These are phyloP conservation scores for Colletotrichum horii DNA, from an alignment of 2,329 filamentous ascomycete genomes.

Conservation along the genomic window DNA sequence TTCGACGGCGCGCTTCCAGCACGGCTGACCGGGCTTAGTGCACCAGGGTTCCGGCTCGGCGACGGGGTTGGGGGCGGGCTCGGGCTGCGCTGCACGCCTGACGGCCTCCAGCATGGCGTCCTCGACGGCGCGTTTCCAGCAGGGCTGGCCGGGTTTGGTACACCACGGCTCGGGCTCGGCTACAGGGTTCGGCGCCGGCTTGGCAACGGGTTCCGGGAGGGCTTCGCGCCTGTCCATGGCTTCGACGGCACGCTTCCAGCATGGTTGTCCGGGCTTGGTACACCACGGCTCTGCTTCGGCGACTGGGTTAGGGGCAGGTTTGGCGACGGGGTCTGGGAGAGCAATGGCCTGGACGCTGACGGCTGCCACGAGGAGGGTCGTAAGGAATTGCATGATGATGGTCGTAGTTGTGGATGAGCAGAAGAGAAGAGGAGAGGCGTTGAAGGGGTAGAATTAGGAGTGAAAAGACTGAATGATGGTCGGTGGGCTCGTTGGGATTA, in stretches of 20 bases:
- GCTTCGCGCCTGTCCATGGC: background rate
- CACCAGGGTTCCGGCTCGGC: conserved; percentile 26
- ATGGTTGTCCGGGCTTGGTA: conserved; percentile 21
- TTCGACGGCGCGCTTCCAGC: background rate
- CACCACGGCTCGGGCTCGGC: conserved; percentile 28
- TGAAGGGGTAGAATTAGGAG: background rate
- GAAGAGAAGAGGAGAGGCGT: background rate
- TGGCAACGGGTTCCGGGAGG: background rate
- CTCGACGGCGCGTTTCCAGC: conserved; percentile 12
- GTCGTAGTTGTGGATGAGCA: background rate
- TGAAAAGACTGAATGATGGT: background rate
- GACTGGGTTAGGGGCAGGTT: background rate
- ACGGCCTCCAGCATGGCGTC: conserved; percentile 14
- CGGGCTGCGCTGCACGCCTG: conserved; percentile 22
- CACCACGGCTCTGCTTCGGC: conserved; percentile 30
- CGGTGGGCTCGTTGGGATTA: background rate
- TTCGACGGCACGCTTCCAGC: conserved; percentile 4
- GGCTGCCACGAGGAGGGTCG: conserved; percentile 26
- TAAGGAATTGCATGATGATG: conserved; percentile 33
- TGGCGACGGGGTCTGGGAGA: background rate
- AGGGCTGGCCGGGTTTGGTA: conserved; percentile 21
- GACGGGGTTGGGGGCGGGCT: background rate
- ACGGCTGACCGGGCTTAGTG: conserved; percentile 20
- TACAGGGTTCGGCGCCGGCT: conserved; percentile 6
- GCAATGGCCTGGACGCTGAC: conserved; percentile 32